Evolutionary conservation across 2,329 filamentous ascomycete species (phyloP), one percentile per base, ranked within the genome.

Genomic region (Aureobasidium uvarum): DNA sequence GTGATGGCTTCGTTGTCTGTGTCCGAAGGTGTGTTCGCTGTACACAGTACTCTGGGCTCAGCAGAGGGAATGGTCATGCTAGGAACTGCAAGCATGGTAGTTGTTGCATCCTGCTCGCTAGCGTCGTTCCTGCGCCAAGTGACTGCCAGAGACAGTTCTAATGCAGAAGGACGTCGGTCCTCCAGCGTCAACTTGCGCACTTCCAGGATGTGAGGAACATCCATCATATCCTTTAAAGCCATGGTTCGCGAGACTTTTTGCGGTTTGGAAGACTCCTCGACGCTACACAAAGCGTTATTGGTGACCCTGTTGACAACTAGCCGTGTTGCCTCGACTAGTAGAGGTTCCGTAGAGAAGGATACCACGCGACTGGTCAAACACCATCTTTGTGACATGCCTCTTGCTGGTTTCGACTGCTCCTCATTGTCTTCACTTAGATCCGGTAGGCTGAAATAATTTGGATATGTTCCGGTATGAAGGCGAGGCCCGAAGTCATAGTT

Each of bases 401-500:
- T 38, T 36, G 60, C 41, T 48, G 51, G 48, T 23, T 54, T 52
- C n/a, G 46, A 11, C 25, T 65, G 51, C 13, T 56, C 41, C 2
- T 59, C 33, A 6, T 56, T 20, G 66, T 80, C 78, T 36, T 71
- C 69, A 23, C 72, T 68, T 3, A 73, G 72, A 3, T 75, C 71
- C 18, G 77, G 65, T 13, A 84, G 80, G 62, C 87, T 83, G 76
- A 98, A 99, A 71, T 96, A 87, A 74, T 89, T 92, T 1, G 95
- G 93, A 94, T 95, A 99, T 2, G 86, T 82, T 56, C 89, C 88
- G 0, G 84, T 77, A 75, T 97, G 89, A 3, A 96, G 81, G 11
- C 89, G 85, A 13, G 95, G 92, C 14, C 88, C 83, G 68, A 98
- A 86, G 68, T 96, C 91, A 75, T 96, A 97, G 72, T 90, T 95